Base-by-base conservation (phyloP, 805 yeast genomes). In the Yarrowia sp. region DNA sequence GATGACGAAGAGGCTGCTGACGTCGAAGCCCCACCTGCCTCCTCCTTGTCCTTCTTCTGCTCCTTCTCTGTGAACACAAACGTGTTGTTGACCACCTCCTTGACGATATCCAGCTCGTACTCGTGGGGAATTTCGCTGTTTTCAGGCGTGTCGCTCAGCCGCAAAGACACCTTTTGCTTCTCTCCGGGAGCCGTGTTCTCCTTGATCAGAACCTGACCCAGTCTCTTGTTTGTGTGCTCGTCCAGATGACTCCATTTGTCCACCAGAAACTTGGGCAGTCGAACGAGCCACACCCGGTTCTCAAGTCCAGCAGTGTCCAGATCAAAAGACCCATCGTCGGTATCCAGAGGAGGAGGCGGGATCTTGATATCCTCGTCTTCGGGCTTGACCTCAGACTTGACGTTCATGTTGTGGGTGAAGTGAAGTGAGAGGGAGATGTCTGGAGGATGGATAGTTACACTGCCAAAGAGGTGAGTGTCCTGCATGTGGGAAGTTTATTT, bases 281-380 rank as follows among this genome's bases (percentile, higher is more conserved):
- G 86, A 32, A 95, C 97, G 26, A 95, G 82, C 99, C 98, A 95
- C 50, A 95, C 88, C 73, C 92, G 92, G 74, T 89, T 88, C 59
- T 79, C 82, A 15, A 88, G 86, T 40, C 82, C 80, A 1, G 82
- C 71, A 65, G 92, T 78, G 75, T 92, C 91, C 78, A 95, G 82
- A 77, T 95, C 96, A 40, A 59, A 59, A 15, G 53, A 49, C 2
- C 48, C 45, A 14, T 59, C 65, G 19, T 59, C 65, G 14, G 42
- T 11, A 52, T 45, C 73, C 70, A 35, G 72, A 71, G 70, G 68
- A 75, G 70, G 68, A 75, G 71, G 71, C 70, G 61, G 43, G 70
- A 45, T 52, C 56, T 32, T 59, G 41, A 43, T 35, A n/a, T 59
- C 65, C 14, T 55, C 61, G 8, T 56, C 49, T 12, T 56, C 64